These are phyloP conservation scores for Elongisporangium undulatum DNA, from an alignment of 352 stramenopile species.

Conservation along the genomic window DNA sequence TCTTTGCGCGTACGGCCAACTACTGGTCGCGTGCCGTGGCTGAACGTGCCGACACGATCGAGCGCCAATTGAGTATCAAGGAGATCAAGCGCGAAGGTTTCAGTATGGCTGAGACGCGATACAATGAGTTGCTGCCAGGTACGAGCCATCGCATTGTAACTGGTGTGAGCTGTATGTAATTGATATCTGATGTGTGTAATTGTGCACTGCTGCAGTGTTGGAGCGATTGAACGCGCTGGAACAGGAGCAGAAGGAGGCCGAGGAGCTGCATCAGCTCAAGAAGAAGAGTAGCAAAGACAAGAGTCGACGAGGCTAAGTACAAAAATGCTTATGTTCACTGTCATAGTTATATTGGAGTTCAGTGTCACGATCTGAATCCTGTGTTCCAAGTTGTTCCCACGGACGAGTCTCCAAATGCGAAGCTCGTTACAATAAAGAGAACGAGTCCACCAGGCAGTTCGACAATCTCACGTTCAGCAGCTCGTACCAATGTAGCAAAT, in stretches of 20 bases:
- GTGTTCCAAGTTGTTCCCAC: too few relatives aligned
- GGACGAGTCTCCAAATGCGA: too few relatives aligned
- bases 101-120: conserved; percentile 59
- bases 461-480: too few relatives aligned
- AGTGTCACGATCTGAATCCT: too few relatives aligned
- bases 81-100: conserved; percentile 87
- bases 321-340: background rate
- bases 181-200: background rate
- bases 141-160: conserved; percentile 5
- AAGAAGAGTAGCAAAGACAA: conserved; percentile 79
- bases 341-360: too few relatives aligned
- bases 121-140: conserved; percentile 79
- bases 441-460: too few relatives aligned
- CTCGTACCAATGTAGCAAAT: too few relatives aligned
- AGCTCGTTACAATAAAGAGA: too few relatives aligned
- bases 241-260: conserved; percentile 70
- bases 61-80: conserved; percentile 76
- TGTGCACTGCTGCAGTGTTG: conserved; percentile 38
- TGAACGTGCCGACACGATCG: conserved; percentile 49
- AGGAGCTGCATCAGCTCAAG: conserved; percentile 70
- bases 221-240: conserved; percentile 79
- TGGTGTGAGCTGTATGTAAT: background rate
- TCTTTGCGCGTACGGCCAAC: conserved; percentile 77
- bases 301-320: conserved; percentile 39
- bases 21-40: conserved; percentile 67